These are phyloP conservation scores for Chenopodium formosanum DNA, from an alignment of 148 eudicot species.

Conservation along the genomic window DNA sequence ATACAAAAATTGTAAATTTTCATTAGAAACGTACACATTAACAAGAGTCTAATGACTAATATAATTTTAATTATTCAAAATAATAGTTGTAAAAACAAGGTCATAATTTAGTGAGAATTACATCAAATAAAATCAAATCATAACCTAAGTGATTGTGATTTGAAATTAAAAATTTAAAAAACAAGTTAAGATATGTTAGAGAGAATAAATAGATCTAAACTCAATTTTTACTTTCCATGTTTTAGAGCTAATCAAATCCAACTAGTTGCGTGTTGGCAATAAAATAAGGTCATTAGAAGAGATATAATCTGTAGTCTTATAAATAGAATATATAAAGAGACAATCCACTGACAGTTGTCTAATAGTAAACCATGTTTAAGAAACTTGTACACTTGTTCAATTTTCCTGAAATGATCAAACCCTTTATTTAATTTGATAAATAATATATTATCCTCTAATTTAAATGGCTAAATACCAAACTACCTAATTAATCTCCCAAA, in stretches of 20 bases:
- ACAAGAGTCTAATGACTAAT: too few relatives aligned
- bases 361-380: constrained; percentile 4
- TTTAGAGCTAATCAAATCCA: not conserved
- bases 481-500: not conserved
- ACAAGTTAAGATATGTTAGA: too few relatives aligned
- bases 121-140: too few relatives aligned
- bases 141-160: too few relatives aligned
- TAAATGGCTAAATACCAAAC: constrained; percentile 4
- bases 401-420: constrained; percentile 13
- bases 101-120: too few relatives aligned
- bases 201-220: too few relatives aligned
- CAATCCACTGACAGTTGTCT: constrained; percentile 19
- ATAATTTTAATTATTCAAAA: too few relatives aligned
- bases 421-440: not conserved
- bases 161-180: too few relatives aligned
- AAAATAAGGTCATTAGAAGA: not conserved
- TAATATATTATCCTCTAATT: not conserved
- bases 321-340: constrained; percentile 4
- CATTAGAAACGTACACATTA: too few relatives aligned
- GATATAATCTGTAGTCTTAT: not conserved
- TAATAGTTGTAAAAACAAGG: too few relatives aligned
- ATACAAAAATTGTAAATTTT: too few relatives aligned
- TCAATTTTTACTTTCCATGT: not conserved
- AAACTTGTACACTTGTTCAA: constrained; percentile 14
- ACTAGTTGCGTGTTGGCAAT: constrained; percentile 24